Evolutionary conservation across 768 basidiomycete species (phyloP).

Genomic region (Suillus sp.): DNA sequence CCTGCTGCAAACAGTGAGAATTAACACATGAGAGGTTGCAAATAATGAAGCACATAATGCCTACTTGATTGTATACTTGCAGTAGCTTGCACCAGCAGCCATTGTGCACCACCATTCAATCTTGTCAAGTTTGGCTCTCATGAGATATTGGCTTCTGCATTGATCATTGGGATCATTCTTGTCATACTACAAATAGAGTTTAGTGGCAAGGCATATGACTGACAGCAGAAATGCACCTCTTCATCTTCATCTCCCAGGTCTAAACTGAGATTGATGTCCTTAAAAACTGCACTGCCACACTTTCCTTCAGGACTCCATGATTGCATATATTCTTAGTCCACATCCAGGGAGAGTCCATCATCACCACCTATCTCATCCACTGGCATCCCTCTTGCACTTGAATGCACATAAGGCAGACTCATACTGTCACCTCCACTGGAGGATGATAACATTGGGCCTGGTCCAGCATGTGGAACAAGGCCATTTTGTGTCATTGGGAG

Average conservation of each 20-base stretch:
- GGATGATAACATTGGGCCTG: conserved; percentile 36
- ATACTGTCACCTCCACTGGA: conserved; percentile 37
- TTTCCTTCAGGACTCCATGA: conserved; percentile 45
- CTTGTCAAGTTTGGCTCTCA: conserved; percentile 77
- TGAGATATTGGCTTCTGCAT: conserved; percentile 70
- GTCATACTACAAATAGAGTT: conserved; percentile 50
- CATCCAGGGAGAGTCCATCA: conserved; percentile 26
- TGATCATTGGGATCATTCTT: conserved; percentile 73
- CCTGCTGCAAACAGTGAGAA: no score
- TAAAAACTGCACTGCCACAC: conserved; percentile 47
- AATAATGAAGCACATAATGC: no score
- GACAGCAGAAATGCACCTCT: conserved; percentile 36
- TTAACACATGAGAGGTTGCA: no score
- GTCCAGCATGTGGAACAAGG: conserved; percentile 37
- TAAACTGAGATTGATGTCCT: conserved; percentile 47
- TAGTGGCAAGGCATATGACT: conserved; percentile 19
- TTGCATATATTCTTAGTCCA: conserved; percentile 32
- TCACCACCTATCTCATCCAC: conserved; percentile 20
- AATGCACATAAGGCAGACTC: conserved; percentile 50
- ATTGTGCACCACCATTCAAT: no score
- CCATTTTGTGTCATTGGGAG: conserved; percentile 38
- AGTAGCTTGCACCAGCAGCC: no score
- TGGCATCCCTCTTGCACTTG: conserved; percentile 26
- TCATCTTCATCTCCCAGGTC: conserved; percentile 45
- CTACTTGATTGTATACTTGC: no score